These are phyloP conservation scores for Claviceps digitariae DNA, from an alignment of 2,329 filamentous ascomycete genomes.

Conservation along the genomic window DNA sequence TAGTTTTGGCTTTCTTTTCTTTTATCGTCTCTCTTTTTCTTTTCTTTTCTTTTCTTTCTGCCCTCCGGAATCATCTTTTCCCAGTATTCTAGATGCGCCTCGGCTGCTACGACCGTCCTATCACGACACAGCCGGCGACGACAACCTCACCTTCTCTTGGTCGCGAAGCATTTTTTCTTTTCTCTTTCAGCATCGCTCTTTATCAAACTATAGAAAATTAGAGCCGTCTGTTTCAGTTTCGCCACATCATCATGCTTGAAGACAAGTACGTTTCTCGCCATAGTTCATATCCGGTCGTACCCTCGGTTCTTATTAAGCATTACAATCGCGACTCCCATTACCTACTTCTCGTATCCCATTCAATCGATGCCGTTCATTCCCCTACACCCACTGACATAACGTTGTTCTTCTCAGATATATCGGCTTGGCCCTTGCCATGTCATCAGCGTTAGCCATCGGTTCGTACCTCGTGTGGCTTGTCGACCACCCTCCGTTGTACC, in stretches of 20 bases:
- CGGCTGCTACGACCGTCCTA: not conserved
- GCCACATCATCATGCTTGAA: slow-evolving; percentile 19
- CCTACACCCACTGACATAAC: not conserved
- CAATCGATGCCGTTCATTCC: too few species aligned
- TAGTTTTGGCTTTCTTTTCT: not conserved
- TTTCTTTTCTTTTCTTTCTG: not conserved
- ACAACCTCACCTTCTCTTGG: not conserved
- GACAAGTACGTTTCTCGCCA: slow-evolving; percentile 21
- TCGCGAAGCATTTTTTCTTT: not conserved
- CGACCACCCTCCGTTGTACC: not conserved
- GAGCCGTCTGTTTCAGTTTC: not conserved
- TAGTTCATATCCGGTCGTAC: too few species aligned
- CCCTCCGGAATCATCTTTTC: not conserved
- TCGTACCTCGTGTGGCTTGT: slow-evolving; percentile 18
- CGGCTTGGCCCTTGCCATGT: slow-evolving; percentile 61
- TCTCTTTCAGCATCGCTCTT: not conserved
- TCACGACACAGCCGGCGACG: slow-evolving; percentile 1
- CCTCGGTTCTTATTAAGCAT: not conserved
- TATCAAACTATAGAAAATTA: not conserved
- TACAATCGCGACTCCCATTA: not conserved
- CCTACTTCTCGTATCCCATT: not conserved
- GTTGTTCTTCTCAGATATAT: slow-evolving; percentile 48
- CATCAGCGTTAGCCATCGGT: slow-evolving; percentile 66
- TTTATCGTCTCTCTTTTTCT: not conserved
- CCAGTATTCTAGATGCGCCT: not conserved